These are phyloP conservation scores for Nigrospora oryzae DNA, from an alignment of 2,329 filamentous ascomycete species.

Conservation along the genomic window DNA sequence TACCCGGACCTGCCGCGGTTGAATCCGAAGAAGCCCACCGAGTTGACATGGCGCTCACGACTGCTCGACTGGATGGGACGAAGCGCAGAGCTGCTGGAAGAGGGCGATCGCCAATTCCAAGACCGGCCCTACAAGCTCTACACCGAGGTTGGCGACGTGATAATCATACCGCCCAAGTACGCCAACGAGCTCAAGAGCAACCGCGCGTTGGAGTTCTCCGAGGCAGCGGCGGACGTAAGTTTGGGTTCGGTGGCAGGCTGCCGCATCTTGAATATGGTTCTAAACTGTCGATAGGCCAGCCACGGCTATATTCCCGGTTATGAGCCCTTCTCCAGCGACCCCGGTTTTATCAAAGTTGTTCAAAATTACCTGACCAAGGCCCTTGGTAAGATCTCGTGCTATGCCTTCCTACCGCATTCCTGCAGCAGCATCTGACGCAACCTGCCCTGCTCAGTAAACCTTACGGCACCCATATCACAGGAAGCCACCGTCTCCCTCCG, in stretches of 20 bases:
- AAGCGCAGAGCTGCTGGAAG: background rate
- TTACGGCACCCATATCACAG: background rate
- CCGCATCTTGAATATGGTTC: too few species aligned
- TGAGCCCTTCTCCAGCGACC: background rate
- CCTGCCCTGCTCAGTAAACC: background rate
- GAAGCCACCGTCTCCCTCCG: background rate
- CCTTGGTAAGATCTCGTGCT: constrained; percentile 6
- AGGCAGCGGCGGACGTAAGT: background rate
- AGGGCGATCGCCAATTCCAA: background rate
- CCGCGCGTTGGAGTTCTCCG: background rate
- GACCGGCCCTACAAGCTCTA: background rate
- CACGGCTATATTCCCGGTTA: background rate
- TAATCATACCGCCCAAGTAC: background rate
- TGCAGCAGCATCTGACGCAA: too few species aligned
- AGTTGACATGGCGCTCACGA: background rate
- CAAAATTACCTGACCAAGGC: constrained; percentile 1
- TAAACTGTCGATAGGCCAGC: background rate
- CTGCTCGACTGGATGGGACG: background rate
- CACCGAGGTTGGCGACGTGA: background rate
- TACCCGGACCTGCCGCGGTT: background rate
- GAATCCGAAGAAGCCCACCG: background rate
- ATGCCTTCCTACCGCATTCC: too few species aligned
- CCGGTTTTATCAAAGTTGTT: background rate
- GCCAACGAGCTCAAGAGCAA: background rate
- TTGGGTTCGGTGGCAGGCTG: too few species aligned